These are phyloP conservation scores for Blastobotrys buckinghamii DNA, from an alignment of 1,139 yeast species.

Conservation along the genomic window DNA sequence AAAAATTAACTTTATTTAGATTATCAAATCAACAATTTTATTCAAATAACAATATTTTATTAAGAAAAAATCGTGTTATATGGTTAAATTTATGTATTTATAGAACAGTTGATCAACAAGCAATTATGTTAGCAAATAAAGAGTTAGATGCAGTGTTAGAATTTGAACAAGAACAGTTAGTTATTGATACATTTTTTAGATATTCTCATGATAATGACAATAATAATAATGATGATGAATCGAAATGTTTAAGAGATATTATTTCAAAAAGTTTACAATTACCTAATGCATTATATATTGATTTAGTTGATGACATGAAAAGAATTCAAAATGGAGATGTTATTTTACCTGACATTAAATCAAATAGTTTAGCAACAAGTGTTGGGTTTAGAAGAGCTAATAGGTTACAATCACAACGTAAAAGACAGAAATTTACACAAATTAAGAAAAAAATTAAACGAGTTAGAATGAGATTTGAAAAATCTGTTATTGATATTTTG, in stretches of 20 bases:
- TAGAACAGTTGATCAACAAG: background rate
- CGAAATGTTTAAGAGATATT: slow-evolving; percentile 1
- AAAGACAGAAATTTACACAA: background rate
- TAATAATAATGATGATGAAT: background rate
- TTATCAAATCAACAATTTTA: slow-evolving; percentile 3
- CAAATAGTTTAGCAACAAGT: background rate
- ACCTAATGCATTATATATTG: slow-evolving; percentile 6
- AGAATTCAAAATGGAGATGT: background rate
- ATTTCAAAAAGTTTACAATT: background rate
- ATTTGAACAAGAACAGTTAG: background rate
- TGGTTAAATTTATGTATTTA: slow-evolving; percentile 8
- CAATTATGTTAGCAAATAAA: background rate
- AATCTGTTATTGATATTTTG: background rate
- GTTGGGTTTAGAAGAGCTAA: background rate
- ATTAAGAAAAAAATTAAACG: background rate
- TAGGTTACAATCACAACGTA: background rate
- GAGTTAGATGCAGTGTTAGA: slow-evolving; percentile 6
- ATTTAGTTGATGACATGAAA: slow-evolving; percentile 3
- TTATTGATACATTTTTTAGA: slow-evolving; percentile 5
- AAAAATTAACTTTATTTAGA: slow-evolving; percentile 3
- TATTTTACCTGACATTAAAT: background rate
- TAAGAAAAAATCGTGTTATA: slow-evolving; percentile 3
- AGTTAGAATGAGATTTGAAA: background rate
- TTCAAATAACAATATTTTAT: background rate
- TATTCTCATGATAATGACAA: background rate